Conservation (phyloP, 768 basidiomycete species). For the Kwoniella dejecticola region DNA sequence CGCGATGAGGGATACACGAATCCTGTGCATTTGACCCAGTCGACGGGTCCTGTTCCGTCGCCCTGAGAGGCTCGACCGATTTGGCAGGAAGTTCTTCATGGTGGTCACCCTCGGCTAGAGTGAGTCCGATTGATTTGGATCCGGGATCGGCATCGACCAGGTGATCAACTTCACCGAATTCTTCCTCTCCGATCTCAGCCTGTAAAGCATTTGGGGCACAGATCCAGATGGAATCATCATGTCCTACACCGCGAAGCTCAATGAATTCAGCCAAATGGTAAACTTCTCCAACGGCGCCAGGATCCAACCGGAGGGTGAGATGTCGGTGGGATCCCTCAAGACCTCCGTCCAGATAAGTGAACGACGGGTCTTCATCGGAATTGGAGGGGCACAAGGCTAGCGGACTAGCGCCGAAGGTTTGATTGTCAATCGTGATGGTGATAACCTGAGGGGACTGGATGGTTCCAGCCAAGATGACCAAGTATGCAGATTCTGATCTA, state of each 20-base stretch:
- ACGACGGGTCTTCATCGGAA: too few relatives aligned
- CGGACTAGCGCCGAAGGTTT: too few relatives aligned
- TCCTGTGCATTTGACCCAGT: conserved; percentile 3
- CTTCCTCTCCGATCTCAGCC: conserved; percentile 25
- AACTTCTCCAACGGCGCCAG: conserved; percentile 13
- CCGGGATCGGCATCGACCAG: background rate
- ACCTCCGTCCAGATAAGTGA: too few relatives aligned
- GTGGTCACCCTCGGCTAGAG: background rate
- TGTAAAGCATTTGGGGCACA: conserved; percentile 18
- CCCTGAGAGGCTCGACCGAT: too few relatives aligned
- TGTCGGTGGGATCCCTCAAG: background rate
- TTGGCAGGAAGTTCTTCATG: too few relatives aligned
- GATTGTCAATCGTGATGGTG: too few relatives aligned
- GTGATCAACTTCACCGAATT: conserved; percentile 9
- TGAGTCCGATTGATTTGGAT: background rate
- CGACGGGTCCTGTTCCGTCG: background rate
- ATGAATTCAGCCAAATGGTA: conserved; percentile 18
- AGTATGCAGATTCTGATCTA: too few relatives aligned
- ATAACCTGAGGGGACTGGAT: too few relatives aligned
- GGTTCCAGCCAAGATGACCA: too few relatives aligned
- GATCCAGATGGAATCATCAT: conserved; percentile 26
- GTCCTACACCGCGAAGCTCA: conserved; percentile 17
- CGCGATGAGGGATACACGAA: too few relatives aligned
- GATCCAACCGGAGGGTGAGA: conserved; percentile 6
- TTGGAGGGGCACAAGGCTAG: too few relatives aligned